phyloP scores from a whole-genome alignment of 192 early-diverging fungal species.

The Mortierella alpina region DNA sequence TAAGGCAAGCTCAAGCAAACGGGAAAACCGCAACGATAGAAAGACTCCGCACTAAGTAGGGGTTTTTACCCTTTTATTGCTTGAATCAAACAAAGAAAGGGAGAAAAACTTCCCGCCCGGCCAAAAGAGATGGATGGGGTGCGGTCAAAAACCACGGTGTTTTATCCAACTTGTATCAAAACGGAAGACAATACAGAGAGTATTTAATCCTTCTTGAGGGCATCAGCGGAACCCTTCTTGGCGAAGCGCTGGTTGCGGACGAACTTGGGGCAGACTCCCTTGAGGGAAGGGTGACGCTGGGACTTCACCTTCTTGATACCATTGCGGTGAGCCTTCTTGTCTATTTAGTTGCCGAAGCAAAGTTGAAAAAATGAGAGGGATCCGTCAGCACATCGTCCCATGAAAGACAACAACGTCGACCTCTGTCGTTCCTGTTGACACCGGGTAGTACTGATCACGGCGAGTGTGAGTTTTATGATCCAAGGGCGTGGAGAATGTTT shows the following conservation, averaged over 20 bases:
- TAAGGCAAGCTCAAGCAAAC: too few relatives aligned
- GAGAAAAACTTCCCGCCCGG: too few relatives aligned
- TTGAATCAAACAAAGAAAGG: too few relatives aligned
- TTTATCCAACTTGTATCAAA: background rate
- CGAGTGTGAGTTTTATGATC: background rate
- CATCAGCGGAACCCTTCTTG: slow-evolving; percentile 77
- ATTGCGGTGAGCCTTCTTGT: slow-evolving; percentile 99
- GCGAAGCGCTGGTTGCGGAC: slow-evolving; percentile 98
- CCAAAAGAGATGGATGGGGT: too few relatives aligned
- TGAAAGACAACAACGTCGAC: background rate
- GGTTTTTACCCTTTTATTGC: too few relatives aligned
- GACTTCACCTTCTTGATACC: slow-evolving; percentile 98
- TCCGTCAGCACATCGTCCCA: too few relatives aligned
- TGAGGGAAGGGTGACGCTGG: slow-evolving; percentile 89
- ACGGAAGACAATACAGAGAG: slow-evolving; percentile 2
- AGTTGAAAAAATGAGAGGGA: background rate
- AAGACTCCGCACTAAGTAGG: too few relatives aligned
- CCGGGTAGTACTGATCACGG: background rate
- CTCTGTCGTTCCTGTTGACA: background rate
- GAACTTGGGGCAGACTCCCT: slow-evolving; percentile 96
- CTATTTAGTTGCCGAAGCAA: slow-evolving; percentile 34
- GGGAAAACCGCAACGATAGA: too few relatives aligned
- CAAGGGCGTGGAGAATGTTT: background rate
- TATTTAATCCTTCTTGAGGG: slow-evolving; percentile 59
- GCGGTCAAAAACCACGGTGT: background rate